Conservation (phyloP, 2,329 filamentous ascomycete species). For the Fusarium brevicatenulatum region DNA sequence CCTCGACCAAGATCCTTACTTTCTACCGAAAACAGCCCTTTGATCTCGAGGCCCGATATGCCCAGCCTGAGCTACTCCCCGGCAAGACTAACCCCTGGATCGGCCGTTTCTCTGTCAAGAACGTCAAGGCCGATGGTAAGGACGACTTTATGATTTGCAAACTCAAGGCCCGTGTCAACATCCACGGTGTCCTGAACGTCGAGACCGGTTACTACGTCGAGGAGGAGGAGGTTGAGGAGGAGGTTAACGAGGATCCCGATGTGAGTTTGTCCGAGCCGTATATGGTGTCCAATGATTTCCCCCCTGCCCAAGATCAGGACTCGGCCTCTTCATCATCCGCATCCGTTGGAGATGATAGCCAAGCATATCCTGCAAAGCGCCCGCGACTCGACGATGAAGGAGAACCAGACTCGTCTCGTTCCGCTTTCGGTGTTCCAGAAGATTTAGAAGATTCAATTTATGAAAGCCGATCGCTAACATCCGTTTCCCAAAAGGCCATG, state of each 20-base stretch:
- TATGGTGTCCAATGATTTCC: constrained; percentile 2
- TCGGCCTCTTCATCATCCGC: constrained; percentile 19
- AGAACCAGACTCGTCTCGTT: not conserved
- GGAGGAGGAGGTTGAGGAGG: constrained; percentile 96
- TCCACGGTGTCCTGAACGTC: constrained; percentile 95
- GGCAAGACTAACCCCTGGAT: constrained; percentile 96
- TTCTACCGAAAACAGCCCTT: constrained; percentile 99
- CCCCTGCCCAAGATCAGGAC: not conserved
- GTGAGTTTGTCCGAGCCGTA: constrained; percentile 62
- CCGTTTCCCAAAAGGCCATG: constrained; percentile 72
- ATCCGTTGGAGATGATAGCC: constrained; percentile 30
- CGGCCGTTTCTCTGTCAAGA: constrained; percentile 97
- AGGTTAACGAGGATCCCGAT: constrained; percentile 81
- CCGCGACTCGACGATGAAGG: constrained; percentile 25
- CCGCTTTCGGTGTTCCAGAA: constrained; percentile 7
- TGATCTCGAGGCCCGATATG: constrained; percentile 94
- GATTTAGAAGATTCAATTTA: constrained; percentile 1
- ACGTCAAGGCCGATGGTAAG: constrained; percentile 90
- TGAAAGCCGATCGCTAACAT: constrained; percentile 42
- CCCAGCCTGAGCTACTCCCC: constrained; percentile 85
- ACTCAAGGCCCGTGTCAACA: constrained; percentile 95
- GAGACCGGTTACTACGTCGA: constrained; percentile 98
- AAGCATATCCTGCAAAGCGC: constrained; percentile 30
- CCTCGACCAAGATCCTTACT: constrained; percentile 98
- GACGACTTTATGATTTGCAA: constrained; percentile 99